Evolutionary conservation across 495 filamentous ascomycete species (phyloP).

Genomic region (Daldinia vernicosa): DNA sequence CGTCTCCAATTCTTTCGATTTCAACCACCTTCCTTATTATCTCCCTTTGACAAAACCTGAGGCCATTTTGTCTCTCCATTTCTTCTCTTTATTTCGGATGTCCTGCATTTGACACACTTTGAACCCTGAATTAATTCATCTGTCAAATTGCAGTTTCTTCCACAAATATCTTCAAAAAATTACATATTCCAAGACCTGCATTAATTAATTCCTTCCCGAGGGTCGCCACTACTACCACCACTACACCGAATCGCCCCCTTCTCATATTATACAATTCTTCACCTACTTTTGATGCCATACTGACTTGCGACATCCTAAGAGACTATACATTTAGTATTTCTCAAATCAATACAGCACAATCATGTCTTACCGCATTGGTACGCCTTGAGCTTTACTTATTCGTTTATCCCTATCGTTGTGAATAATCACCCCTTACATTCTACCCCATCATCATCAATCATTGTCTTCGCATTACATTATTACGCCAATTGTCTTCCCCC

Average conservation of each 20-base stretch:
- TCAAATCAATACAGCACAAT: conserved; percentile 5
- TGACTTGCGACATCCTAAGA: not conserved
- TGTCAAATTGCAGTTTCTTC: not conserved
- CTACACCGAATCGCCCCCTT: not conserved
- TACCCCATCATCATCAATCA: not conserved
- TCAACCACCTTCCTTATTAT: not conserved
- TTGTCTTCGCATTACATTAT: not conserved
- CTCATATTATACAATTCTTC: not conserved
- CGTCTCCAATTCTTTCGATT: conserved; percentile 1
- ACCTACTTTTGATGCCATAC: not conserved
- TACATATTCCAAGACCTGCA: not conserved
- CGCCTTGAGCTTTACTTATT: conserved; percentile 21
- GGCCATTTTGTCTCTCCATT: not conserved
- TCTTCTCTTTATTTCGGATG: conserved; percentile 5
- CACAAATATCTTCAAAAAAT: not conserved
- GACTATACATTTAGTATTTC: not conserved
- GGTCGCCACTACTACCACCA: not conserved
- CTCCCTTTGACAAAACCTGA: not conserved
- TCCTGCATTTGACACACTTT: not conserved
- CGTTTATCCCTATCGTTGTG: not conserved
- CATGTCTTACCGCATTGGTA: conserved; percentile 53
- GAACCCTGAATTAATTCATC: not conserved
- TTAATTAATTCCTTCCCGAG: not conserved
- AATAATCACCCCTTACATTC: not conserved
- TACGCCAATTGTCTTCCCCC: not conserved